Conservation (phyloP, 805 yeast genomes). For the Teunomyces kruisii region DNA sequence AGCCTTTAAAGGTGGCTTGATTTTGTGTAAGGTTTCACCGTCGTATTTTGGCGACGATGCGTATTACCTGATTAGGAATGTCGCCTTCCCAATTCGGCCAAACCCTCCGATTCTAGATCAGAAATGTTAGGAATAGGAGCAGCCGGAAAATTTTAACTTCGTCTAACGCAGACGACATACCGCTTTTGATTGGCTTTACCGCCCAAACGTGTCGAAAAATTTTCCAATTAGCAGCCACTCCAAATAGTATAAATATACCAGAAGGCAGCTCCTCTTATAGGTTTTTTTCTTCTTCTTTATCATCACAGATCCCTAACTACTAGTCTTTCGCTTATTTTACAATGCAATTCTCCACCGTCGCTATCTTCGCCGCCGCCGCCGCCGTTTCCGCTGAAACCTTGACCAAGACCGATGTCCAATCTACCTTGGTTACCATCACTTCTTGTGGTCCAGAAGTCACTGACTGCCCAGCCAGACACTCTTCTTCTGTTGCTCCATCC, state of each 20-base stretch:
- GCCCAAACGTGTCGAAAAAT: not conserved
- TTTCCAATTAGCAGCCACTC: conserved; percentile 1
- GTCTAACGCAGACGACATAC: not conserved
- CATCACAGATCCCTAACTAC: conserved; percentile 5
- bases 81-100: not conserved
- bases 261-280: too few relatives aligned
- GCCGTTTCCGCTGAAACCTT: conserved; percentile 36
- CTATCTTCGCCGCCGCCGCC: conserved; percentile 35
- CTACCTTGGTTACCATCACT: conserved; percentile 48
- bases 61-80: not conserved
- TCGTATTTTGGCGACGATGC: too few relatives aligned
- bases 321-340: conserved; percentile 11
- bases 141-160: not conserved
- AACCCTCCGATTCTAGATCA: not conserved
- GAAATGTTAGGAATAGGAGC: not conserved
- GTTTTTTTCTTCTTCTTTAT: not conserved
- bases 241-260: not conserved
- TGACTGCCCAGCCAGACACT: conserved; percentile 43
- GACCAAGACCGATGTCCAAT: conserved; percentile 32
- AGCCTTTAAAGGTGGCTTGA: too few relatives aligned
- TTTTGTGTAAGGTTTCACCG: too few relatives aligned
- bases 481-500: conserved; percentile 16
- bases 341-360: conserved; percentile 45
- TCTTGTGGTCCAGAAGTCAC: conserved; percentile 46
- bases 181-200: not conserved